Percentiles rank a stretch among this genome's conserved stretches.
These are phyloP conservation scores for Syncephalis fuscata DNA, from an alignment of 371 early-diverging fungal genomes.

Conservation along the genomic window DNA sequence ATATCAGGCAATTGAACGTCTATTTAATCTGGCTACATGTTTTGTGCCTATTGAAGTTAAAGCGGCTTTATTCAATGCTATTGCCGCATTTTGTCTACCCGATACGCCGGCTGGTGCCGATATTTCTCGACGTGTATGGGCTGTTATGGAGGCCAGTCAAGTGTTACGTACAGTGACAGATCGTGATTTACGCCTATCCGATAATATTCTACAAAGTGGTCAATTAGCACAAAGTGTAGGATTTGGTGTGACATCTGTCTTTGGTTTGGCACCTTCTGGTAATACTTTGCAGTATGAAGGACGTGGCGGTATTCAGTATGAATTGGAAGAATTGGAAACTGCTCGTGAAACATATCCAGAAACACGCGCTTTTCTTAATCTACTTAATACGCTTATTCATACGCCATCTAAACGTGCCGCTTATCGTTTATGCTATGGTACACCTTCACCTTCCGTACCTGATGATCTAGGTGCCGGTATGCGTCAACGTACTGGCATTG, in stretches of 20 bases:
- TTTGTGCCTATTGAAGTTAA: constrained; percentile 51
- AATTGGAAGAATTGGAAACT: constrained; percentile 62
- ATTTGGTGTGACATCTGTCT: constrained; percentile 7
- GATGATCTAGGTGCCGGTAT: constrained; percentile 35
- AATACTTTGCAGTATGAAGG: constrained; percentile 6
- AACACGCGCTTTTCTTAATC: constrained; percentile 59
- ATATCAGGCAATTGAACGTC: constrained; percentile 30
- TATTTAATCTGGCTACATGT: constrained; percentile 55
- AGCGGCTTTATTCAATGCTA: constrained; percentile 49
- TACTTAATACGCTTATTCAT: constrained; percentile 58
- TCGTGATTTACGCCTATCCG: constrained; percentile 12
- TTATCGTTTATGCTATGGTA: constrained; percentile 17
- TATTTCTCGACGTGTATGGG: constrained; percentile 45
- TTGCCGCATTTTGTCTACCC: constrained; percentile 51
- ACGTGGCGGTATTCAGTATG: constrained; percentile 41
- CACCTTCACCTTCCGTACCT: constrained; percentile 30
- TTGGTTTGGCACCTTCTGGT: constrained; percentile 3
- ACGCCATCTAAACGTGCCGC: constrained; percentile 19
- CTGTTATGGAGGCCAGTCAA: constrained; percentile 44
- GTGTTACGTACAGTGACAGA: constrained; percentile 24
- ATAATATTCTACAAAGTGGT: constrained; percentile 12
- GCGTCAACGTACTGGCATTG: constrained; percentile 41
- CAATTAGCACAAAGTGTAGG: constrained; percentile 9
- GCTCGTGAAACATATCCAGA: constrained; percentile 59
- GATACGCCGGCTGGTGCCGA: constrained; percentile 16